Percentiles rank a stretch among this genome's conserved stretches.
These are phyloP conservation scores for Boletus subparvulus DNA, from an alignment of 768 basidiomycete species.

Conservation along the genomic window DNA sequence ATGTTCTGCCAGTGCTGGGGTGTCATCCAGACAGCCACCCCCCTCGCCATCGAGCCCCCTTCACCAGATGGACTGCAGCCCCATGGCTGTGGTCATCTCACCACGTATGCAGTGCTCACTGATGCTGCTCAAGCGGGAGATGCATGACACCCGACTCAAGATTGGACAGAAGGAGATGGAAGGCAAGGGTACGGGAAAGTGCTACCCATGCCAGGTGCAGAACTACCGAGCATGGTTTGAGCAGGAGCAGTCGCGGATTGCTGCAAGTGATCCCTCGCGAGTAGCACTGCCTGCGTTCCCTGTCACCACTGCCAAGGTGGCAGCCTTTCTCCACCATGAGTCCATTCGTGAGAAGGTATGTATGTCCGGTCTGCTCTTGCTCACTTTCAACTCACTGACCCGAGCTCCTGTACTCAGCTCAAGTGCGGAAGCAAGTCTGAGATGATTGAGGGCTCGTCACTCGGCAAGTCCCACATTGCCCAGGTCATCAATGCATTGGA, in stretches of 20 bases:
- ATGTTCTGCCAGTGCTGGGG: too few species aligned
- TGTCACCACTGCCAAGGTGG: slow-evolving; percentile 31
- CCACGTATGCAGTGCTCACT: background rate
- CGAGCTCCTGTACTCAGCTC: background rate
- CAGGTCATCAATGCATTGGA: slow-evolving; percentile 34
- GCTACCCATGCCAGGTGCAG: slow-evolving; percentile 29
- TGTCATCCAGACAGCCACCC: too few species aligned
- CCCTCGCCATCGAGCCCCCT: too few species aligned
- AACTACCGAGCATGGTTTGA: slow-evolving; percentile 28
- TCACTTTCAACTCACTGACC: too few species aligned
- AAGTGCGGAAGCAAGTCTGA: slow-evolving; percentile 12
- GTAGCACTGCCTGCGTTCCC: slow-evolving; percentile 25
- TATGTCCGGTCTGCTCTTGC: slow-evolving; percentile 1
- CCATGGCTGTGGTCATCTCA: background rate
- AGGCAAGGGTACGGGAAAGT: slow-evolving; percentile 26
- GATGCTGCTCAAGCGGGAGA: background rate
- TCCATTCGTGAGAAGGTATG: slow-evolving; percentile 32
- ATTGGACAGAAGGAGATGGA: slow-evolving; percentile 4
- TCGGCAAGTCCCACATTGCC: slow-evolving; percentile 29
- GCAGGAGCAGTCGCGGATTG: slow-evolving; percentile 9
- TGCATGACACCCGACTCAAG: background rate
- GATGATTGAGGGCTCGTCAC: slow-evolving; percentile 17
- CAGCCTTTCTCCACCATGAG: slow-evolving; percentile 32
- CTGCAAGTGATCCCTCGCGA: background rate
- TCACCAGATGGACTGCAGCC: too few species aligned